Evolutionary conservation across 345 rosid species (phyloP), one percentile per base, ranked within the genome.

Genomic region (Citrus reticulata): DNA sequence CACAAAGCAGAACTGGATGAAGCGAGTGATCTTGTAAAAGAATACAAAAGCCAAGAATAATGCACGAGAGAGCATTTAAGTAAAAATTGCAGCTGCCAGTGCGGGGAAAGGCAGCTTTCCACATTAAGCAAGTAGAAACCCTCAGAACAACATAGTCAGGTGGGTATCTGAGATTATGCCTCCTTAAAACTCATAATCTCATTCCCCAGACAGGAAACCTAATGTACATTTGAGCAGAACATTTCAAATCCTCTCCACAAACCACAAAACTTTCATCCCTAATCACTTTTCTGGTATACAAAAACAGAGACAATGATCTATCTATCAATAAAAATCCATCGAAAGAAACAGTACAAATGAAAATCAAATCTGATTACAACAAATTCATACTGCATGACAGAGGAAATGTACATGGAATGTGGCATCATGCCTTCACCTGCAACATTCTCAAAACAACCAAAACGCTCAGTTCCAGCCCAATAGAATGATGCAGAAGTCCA

Each of bases 401-500:
- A n/a, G 51, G 5, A 76, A 34, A 51, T 77, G 25, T n/a, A 68
- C 66, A 77, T 57, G 79, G 40, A 68, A 22, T 34, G 59, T 27
- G 6, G 27, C 37, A 57, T 25, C 67, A 57, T 0, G 58, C 57
- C 55, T 25, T 39, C 66, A 68, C 27, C 2, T 27, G 40, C 35
- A 68, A 76, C 73, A 68, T 34, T 55, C 16, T 64, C 71, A 37
- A 83, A 54, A 25, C 73, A 63, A 74, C 70, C 63, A 60, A 49
- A 69, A 57, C 67, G 32, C 42, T 22, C 13, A n/a, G 32, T 60
- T 71, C 61, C 70, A 42, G 69, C 34, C 42, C 72, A 79, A 32
- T 19, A 62, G 30, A 79, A 73, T 71, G 72, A 68, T 51, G 78
- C 74, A 68, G 80, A 77, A 68, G 75, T 54, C 14, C 55, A 69